Base-by-base conservation (phyloP, 1,284 basidiomycete species). In the Ceratobasidium sp. region DNA sequence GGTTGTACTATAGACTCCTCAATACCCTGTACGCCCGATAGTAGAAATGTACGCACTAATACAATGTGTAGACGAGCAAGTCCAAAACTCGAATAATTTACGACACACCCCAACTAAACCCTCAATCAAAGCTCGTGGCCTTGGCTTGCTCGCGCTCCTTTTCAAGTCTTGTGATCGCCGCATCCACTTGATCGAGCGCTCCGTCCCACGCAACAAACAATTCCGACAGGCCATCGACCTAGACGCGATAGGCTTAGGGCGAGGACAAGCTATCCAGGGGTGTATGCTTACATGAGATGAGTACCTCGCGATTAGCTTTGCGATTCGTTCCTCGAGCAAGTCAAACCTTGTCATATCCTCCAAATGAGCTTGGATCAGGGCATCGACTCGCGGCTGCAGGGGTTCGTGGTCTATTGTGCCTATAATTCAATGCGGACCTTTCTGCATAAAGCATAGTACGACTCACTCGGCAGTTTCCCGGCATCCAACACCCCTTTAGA, bases 151-250 rank as follows among this genome's bases (percentile, higher is more conserved):
- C 85, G 76, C 85, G 87, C 59, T 90, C 88, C 76, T 87, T 87
- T 80, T 93, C 91, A 57, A 92, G 80, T 52, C 83, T 85, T 34
- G 83, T 83, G 13, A 90, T 82, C 75, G 88, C 88, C 68, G 88
- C 86, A 80, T 94, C 92, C 2, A 90, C 87, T 61, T 88, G 88
- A 17, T 86, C 86, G 13, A 94, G 83, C 0, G 89, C 86, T 75
- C 93, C 92, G 79, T 94, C 92, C 92, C 93, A 95, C 19, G 88
- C 89, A 8, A 95, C 90, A 79, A 94, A 95, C 15, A 94, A 84
- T 78, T 94, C 92, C 4, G 92, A 95, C 1, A 94, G 85, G 0
- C 89, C 88, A 80, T 93, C 92, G 8, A 93, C 89, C 92, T 94
- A 77, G 40, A 43, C n/a, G 37, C 40, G 61, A 37, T 32, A 59